Evolutionary conservation across 2,329 filamentous ascomycete genomes (phyloP).

Genomic region (Hypoxylon sp.): DNA sequence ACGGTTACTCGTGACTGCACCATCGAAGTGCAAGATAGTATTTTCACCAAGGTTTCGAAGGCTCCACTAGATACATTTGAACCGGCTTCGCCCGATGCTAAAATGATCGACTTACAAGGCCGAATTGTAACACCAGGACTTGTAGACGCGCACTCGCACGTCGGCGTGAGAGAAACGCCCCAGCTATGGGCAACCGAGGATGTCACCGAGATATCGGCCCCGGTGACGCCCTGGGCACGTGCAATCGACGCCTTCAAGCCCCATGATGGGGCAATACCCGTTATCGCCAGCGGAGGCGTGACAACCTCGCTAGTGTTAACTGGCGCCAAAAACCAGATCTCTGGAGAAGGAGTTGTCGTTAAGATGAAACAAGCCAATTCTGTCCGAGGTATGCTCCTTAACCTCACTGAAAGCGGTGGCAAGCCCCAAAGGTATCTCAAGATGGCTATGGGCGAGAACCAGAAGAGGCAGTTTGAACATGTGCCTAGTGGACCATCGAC

Average conservation of each 20-base stretch:
- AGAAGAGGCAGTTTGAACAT: constrained; percentile 41
- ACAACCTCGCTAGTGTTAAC: constrained; percentile 46
- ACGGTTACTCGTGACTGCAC: constrained; percentile 42
- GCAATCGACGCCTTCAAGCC: constrained; percentile 46
- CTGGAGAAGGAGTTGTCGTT: constrained; percentile 45
- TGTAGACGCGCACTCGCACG: constrained; percentile 46
- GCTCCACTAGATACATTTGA: neutral
- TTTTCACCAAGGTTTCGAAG: constrained; percentile 39
- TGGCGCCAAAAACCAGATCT: constrained; percentile 46
- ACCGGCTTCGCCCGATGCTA: constrained; percentile 15
- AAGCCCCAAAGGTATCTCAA: constrained; percentile 44
- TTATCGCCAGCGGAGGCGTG: constrained; percentile 48
- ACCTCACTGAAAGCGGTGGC: constrained; percentile 24
- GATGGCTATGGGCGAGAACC: constrained; percentile 46
- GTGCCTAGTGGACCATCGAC: constrained; percentile 33
- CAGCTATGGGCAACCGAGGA: constrained; percentile 45
- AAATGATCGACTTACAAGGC: constrained; percentile 38
- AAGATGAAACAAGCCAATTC: constrained; percentile 44
- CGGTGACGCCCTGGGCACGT: constrained; percentile 44
- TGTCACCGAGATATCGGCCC: constrained; percentile 43
- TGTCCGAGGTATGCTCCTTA: constrained; percentile 38
- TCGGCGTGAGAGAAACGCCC: constrained; percentile 36
- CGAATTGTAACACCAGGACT: constrained; percentile 46
- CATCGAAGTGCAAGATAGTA: constrained; percentile 46
- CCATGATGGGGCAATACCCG: constrained; percentile 43